These are phyloP conservation scores for Phytophthora rubi DNA, from an alignment of 352 stramenopile species.

Conservation along the genomic window DNA sequence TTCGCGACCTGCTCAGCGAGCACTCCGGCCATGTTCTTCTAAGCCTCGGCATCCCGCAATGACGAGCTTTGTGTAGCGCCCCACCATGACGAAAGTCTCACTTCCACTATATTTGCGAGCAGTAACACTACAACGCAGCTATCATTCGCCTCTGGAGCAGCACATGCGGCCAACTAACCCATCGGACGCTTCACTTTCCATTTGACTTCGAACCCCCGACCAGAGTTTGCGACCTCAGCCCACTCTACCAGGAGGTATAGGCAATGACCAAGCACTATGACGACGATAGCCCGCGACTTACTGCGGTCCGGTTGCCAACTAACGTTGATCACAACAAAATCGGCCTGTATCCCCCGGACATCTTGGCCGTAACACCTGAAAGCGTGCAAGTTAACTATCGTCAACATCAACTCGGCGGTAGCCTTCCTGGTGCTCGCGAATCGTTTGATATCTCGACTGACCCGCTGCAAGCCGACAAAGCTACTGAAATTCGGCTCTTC, in stretches of 20 bases:
- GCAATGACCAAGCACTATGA: conserved; percentile 19
- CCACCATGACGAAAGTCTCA: neutral
- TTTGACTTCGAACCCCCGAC: conserved; percentile 6
- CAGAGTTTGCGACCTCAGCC: neutral
- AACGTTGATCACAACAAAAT: conserved; percentile 1
- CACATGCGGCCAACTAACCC: neutral
- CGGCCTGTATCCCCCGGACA: conserved; percentile 7
- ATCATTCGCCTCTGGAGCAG: neutral
- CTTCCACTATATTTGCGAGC: conserved; percentile 10
- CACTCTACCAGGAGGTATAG: neutral
- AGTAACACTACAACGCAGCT: conserved; percentile 5
- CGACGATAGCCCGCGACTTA: conserved; percentile 7
- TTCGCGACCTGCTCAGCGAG: neutral
- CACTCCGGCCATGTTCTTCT: neutral
- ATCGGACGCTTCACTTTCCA: conserved; percentile 6
- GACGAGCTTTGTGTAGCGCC: neutral
- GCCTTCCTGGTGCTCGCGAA: no score
- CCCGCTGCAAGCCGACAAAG: conserved; percentile 37
- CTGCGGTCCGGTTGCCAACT: neutral
- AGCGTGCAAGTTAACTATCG: conserved; percentile 2
- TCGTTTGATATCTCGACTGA: conserved; percentile 9
- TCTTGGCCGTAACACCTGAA: neutral
- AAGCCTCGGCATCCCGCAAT: neutral
- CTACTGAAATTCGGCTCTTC: conserved; percentile 39
- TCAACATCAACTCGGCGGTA: conserved; percentile 23